These are phyloP conservation scores for Peronospora farinosa DNA, from an alignment of 352 stramenopile genomes.

Conservation along the genomic window DNA sequence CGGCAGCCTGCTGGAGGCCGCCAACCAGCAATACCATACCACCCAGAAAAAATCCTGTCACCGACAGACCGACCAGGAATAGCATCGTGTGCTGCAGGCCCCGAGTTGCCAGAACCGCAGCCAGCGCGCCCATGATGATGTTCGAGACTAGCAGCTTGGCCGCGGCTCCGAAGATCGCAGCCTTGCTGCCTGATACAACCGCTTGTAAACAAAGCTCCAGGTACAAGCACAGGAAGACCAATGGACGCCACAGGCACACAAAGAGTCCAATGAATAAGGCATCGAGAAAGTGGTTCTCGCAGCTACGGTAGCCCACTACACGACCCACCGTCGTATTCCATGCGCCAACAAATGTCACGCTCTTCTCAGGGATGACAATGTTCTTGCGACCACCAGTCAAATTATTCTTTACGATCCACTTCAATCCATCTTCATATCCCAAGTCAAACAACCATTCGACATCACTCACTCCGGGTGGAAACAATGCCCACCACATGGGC, in stretches of 20 bases:
- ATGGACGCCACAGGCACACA: slow-evolving; percentile 71
- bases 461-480: slow-evolving; percentile 56
- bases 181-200: slow-evolving; percentile 61
- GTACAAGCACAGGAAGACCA: slow-evolving; percentile 76
- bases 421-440: slow-evolving; percentile 70
- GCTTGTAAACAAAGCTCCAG: slow-evolving; percentile 70
- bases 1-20: slow-evolving; percentile 46
- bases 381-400: slow-evolving; percentile 26
- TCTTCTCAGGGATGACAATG: slow-evolving; percentile 50
- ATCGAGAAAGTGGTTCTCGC: slow-evolving; percentile 66
- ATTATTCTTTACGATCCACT: slow-evolving; percentile 51
- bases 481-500: slow-evolving; percentile 3
- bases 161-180: slow-evolving; percentile 56
- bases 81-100: slow-evolving; percentile 54
- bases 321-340: slow-evolving; percentile 72
- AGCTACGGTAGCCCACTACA: slow-evolving; percentile 63
- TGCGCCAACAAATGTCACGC: slow-evolving; percentile 39
- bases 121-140: slow-evolving; percentile 42
- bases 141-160: slow-evolving; percentile 64
- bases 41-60: slow-evolving; percentile 43
- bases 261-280: slow-evolving; percentile 66
- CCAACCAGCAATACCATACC: slow-evolving; percentile 57
- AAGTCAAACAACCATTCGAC: slow-evolving; percentile 83
- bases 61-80: slow-evolving; percentile 43
- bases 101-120: slow-evolving; percentile 39